Conservation (phyloP, 768 basidiomycete species). For the Lentinula edodes region DNA sequence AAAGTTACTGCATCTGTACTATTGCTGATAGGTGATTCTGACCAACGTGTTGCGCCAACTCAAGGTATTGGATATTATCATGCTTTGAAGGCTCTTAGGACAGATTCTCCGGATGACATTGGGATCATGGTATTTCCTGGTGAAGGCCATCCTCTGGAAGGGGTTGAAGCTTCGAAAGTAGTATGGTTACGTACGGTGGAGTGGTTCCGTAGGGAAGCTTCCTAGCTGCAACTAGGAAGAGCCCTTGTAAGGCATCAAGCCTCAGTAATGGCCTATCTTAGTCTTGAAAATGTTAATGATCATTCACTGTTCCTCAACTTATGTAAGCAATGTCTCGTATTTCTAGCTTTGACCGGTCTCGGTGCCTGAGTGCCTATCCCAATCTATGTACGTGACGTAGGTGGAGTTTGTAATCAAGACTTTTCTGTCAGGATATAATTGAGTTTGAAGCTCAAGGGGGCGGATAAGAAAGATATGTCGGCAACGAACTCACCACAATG, state of each 20-base stretch:
- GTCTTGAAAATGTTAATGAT: too few species aligned
- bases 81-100: slow-evolving; percentile 41
- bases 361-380: too few species aligned
- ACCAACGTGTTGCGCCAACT: slow-evolving; percentile 56
- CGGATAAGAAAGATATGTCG: background rate
- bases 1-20: slow-evolving; percentile 48
- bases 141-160: slow-evolving; percentile 1
- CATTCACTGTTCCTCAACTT: too few species aligned
- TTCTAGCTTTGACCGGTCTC: background rate
- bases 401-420: background rate
- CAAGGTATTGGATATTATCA: slow-evolving; percentile 65
- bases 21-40: slow-evolving; percentile 53
- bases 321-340: background rate
- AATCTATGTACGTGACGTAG: background rate
- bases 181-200: background rate
- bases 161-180: background rate
- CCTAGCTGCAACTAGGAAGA: background rate
- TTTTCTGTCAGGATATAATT: too few species aligned
- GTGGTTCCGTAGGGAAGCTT: background rate
- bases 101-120: background rate
- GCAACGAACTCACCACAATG: background rate
- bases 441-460: too few species aligned
- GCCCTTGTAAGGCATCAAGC: too few species aligned
- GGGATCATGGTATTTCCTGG: slow-evolving; percentile 2
- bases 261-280: too few species aligned